Conservation (phyloP, 2,329 filamentous ascomycete genomes). For the Cyanodermella asteris region DNA sequence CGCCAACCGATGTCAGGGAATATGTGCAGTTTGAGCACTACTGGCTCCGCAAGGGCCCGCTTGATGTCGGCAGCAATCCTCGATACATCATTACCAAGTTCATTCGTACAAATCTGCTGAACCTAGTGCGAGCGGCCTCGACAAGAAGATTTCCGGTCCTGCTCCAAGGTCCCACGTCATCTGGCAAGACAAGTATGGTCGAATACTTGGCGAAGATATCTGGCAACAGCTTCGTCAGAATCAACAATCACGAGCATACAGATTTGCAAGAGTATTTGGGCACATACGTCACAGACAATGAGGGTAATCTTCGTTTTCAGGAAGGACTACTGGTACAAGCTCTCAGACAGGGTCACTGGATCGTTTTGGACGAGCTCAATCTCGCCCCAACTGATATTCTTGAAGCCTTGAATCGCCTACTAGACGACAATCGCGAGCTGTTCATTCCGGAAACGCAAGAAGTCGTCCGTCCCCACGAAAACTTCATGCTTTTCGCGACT, state of each 20-base stretch:
- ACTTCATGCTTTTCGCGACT: slow-evolving; percentile 95
- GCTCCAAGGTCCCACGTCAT: slow-evolving; percentile 89
- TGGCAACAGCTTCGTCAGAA: slow-evolving; percentile 89
- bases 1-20: slow-evolving; percentile 50
- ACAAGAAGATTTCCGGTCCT: slow-evolving; percentile 82
- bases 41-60: slow-evolving; percentile 62
- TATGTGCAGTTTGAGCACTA: slow-evolving; percentile 81
- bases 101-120: slow-evolving; percentile 82
- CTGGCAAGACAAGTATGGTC: slow-evolving; percentile 98
- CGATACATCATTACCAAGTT: slow-evolving; percentile 96
- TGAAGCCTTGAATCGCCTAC: slow-evolving; percentile 79
- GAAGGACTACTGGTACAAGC: slow-evolving; percentile 88
- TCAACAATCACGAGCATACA: slow-evolving; percentile 99
- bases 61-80: slow-evolving; percentile 44
- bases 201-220: slow-evolving; percentile 94
- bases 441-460: slow-evolving; percentile 94
- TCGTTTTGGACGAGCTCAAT: slow-evolving; percentile 93
- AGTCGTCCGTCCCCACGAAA: slow-evolving; percentile 70
- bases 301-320: slow-evolving; percentile 74
- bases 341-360: slow-evolving; percentile 85
- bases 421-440: slow-evolving; percentile 91
- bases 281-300: slow-evolving; percentile 68
- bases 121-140: slow-evolving; percentile 79
- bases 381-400: slow-evolving; percentile 90
- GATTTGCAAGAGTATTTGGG: slow-evolving; percentile 95